phyloP scores from a whole-genome alignment of 768 basidiomycete species.

The Leucogyrophana mollusca region DNA sequence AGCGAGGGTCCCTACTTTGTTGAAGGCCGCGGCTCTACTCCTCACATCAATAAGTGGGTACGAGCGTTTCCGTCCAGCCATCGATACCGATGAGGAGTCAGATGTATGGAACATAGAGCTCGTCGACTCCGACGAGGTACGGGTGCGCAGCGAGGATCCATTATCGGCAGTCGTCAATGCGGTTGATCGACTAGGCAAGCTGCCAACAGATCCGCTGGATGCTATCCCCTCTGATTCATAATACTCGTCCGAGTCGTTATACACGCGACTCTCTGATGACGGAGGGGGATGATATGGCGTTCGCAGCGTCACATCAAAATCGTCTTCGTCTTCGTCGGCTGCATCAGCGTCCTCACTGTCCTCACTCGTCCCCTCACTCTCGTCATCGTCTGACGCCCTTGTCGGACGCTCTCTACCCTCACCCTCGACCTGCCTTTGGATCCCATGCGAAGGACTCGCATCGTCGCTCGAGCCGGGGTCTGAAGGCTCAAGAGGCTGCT shows the following conservation, averaged over 20 bases:
- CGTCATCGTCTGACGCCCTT: conserved; percentile 25
- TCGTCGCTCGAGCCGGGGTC: conserved; percentile 61
- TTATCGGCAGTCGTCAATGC: conserved; percentile 39
- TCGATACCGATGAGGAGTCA: conserved; percentile 30
- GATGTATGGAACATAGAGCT: conserved; percentile 26
- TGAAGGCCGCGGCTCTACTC: not conserved
- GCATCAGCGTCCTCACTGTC: conserved; percentile 16
- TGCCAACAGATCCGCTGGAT: conserved; percentile 22
- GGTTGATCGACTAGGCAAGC: conserved; percentile 27
- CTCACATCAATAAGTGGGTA: conserved; percentile 11
- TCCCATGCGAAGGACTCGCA: conserved; percentile 36
- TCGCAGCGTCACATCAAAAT: conserved; percentile 64
- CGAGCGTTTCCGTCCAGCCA: conserved; percentile 42
- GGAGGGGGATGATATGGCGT: conserved; percentile 48
- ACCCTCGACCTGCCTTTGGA: conserved; percentile 22
- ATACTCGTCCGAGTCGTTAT: conserved; percentile 7
- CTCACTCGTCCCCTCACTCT: conserved; percentile 24
- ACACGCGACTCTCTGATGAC: conserved; percentile 6
- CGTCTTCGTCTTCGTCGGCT: conserved; percentile 53
- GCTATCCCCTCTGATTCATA: conserved; percentile 7
- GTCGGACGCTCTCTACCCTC: conserved; percentile 9
- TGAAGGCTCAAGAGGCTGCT: conserved; percentile 56
- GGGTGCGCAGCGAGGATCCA: conserved; percentile 36
- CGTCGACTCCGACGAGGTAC: conserved; percentile 43
- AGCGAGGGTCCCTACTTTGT: not conserved